Conservation (phyloP, 208 protist genomes). For the Acanthamoeba royreba region DNA sequence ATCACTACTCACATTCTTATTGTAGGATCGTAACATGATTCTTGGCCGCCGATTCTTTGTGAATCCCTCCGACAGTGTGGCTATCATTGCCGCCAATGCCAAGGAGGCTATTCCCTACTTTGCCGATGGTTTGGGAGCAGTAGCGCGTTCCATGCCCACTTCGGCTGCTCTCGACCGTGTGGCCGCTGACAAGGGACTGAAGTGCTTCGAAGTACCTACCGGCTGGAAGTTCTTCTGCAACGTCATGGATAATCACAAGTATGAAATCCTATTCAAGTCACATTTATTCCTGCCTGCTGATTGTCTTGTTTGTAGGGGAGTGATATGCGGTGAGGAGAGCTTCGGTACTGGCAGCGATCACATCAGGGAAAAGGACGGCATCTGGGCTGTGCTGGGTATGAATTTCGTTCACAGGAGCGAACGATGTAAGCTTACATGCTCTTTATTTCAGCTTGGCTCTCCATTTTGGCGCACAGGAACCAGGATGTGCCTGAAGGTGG, state of each 20-base stretch:
- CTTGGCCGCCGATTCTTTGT: conserved; percentile 94
- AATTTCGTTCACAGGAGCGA: not conserved
- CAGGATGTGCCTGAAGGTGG: not conserved
- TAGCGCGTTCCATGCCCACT: conserved; percentile 96
- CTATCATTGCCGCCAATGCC: conserved; percentile 92
- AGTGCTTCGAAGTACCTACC: conserved; percentile 91
- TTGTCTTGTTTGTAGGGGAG: conserved; percentile 29
- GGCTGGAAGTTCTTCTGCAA: conserved; percentile 99
- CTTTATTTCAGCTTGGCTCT: conserved; percentile 84
- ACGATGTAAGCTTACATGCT: not conserved
- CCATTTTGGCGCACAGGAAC: conserved; percentile 87
- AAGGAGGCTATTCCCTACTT: conserved; percentile 91
- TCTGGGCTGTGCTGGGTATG: conserved; percentile 94
- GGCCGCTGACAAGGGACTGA: conserved; percentile 63
- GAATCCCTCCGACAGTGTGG: conserved; percentile 96
- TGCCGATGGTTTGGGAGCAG: conserved; percentile 80
- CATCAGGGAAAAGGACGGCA: conserved; percentile 98
- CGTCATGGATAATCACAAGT: conserved; percentile 92
- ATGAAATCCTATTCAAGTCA: conserved; percentile 70
- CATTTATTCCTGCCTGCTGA: conserved; percentile 65
- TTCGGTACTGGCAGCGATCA: conserved; percentile 97
- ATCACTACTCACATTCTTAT: not conserved
- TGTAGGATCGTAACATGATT: conserved; percentile 96
- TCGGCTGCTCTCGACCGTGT: conserved; percentile 86
- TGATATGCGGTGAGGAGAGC: conserved; percentile 97